Conservation (phyloP, 208 protist genomes). For the Jaenimonas drosophilae region DNA sequence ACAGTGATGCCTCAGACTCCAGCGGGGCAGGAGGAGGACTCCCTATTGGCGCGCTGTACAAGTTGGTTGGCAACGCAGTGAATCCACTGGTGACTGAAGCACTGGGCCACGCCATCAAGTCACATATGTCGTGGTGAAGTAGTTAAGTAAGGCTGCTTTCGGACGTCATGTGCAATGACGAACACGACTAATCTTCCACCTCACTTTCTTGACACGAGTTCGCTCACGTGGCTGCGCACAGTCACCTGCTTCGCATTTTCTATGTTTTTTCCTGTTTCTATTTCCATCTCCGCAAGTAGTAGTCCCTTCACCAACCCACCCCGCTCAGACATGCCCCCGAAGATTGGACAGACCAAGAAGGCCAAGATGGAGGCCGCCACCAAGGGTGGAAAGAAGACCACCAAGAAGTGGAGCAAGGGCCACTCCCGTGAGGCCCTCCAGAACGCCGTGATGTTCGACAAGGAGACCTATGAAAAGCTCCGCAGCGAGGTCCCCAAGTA, state of each 20-base stretch:
- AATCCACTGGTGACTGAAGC: constrained; percentile 63
- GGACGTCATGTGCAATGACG: no score
- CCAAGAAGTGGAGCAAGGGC: constrained; percentile 82
- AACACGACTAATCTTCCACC: no score
- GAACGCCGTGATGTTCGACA: constrained; percentile 90
- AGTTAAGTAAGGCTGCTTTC: no score
- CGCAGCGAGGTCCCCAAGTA: constrained; percentile 86
- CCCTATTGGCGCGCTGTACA: constrained; percentile 33
- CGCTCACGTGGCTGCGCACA: no score
- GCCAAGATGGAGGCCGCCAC: constrained; percentile 56
- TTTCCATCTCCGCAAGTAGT: no score
- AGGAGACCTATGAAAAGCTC: constrained; percentile 78
- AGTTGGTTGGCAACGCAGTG: constrained; percentile 66
- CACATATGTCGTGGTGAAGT: constrained; percentile 4
- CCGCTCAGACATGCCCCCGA: constrained; percentile 61
- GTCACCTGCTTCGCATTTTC: no score
- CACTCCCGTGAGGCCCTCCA: constrained; percentile 83
- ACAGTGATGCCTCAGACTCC: background rate
- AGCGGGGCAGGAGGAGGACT: background rate
- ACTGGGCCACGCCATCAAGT: constrained; percentile 10
- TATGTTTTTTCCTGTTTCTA: no score
- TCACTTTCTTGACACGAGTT: no score
- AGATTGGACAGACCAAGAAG: constrained; percentile 60
- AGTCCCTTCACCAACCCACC: no score
- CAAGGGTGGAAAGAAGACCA: background rate